phyloP scores from a whole-genome alignment of 2,329 filamentous ascomycete genomes.

The Exserohilum rostratum region DNA sequence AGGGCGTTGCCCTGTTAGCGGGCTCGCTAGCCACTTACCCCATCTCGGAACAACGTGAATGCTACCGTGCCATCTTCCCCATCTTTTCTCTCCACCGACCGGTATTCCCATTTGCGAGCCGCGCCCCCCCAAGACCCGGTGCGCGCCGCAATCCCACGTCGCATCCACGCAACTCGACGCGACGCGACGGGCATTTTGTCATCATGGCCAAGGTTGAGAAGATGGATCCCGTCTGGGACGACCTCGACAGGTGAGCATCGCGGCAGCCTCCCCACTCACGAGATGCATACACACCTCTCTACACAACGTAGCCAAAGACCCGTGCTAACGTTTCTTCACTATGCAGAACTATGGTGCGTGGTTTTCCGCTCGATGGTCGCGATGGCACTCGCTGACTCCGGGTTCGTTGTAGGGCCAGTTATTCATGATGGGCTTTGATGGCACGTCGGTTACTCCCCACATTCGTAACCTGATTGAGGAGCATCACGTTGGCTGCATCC shows the following conservation, averaged over 20 bases:
- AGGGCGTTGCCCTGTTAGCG: slow-evolving; percentile 20
- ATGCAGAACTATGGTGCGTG: slow-evolving; percentile 54
- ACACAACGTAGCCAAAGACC: slow-evolving; percentile 33
- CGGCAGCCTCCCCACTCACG: slow-evolving; percentile 25
- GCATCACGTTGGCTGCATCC: slow-evolving; percentile 86
- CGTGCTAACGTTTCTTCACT: slow-evolving; percentile 44
- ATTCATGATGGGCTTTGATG: slow-evolving; percentile 86
- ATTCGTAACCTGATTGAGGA: slow-evolving; percentile 81
- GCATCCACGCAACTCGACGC: slow-evolving; percentile 23
- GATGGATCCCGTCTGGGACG: slow-evolving; percentile 67
- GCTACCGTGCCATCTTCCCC: slow-evolving; percentile 43
- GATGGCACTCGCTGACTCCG: slow-evolving; percentile 35
- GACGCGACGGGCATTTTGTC: slow-evolving; percentile 56
- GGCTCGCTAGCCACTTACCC: slow-evolving; percentile 27
- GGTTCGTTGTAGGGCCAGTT: slow-evolving; percentile 72
- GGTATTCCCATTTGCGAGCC: slow-evolving; percentile 38
- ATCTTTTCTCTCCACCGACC: slow-evolving; percentile 35
- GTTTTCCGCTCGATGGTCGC: slow-evolving; percentile 16
- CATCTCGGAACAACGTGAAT: slow-evolving; percentile 36
- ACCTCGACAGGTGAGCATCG: slow-evolving; percentile 72
- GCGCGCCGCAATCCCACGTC: slow-evolving; percentile 33
- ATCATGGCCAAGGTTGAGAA: slow-evolving; percentile 54
- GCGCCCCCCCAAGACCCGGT: slow-evolving; percentile 42
- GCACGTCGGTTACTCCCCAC: slow-evolving; percentile 80
- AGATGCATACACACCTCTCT: slow-evolving; percentile 17